Conservation (phyloP, 2,329 filamentous ascomycete species). For the Penicillium sp. region DNA sequence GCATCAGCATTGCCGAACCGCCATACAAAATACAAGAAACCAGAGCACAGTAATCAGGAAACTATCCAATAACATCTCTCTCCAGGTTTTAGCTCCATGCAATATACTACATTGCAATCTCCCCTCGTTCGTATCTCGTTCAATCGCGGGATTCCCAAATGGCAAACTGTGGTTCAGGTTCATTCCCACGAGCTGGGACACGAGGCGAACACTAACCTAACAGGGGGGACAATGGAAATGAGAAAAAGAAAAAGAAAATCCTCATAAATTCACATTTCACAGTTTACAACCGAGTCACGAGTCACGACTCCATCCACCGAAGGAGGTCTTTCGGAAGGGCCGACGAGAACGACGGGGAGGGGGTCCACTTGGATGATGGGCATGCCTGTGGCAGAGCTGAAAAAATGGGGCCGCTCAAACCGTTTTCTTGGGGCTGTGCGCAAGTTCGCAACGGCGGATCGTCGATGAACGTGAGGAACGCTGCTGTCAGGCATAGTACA, state of each 20-base stretch:
- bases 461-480: constrained; percentile 24
- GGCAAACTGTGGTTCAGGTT: neutral
- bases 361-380: constrained; percentile 12
- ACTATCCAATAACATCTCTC: neutral
- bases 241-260: neutral
- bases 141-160: neutral
- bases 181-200: neutral
- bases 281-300: neutral
- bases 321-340: constrained; percentile 15
- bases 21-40: neutral
- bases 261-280: neutral
- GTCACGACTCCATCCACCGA: neutral
- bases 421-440: constrained; percentile 18
- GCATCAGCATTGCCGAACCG: neutral
- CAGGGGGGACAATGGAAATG: neutral
- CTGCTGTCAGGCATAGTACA: constrained; percentile 13
- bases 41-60: neutral
- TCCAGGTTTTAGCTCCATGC: neutral
- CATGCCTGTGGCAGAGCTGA: constrained; percentile 17
- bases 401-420: constrained; percentile 22
- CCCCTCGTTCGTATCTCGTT: neutral
- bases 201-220: neutral
- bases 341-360: constrained; percentile 13
- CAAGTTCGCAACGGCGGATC: constrained; percentile 23
- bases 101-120: neutral